A percentile compares a stretch with the other conserved stretches of the same genome.
These are phyloP conservation scores for Setaria italica DNA, from an alignment of 202 grass and related monocot genomes.

Conservation along the genomic window DNA sequence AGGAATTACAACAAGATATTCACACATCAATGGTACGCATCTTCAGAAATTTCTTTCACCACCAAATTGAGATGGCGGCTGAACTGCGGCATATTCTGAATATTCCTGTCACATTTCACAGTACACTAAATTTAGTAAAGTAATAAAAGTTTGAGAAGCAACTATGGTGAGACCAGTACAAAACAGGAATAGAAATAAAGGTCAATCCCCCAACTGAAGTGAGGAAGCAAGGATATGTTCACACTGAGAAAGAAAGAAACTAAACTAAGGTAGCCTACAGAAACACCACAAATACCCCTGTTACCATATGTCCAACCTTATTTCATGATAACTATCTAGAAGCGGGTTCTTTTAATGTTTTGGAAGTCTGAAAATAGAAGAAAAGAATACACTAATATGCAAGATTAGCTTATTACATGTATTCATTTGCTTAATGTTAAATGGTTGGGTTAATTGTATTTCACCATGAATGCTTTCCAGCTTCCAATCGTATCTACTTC, in stretches of 20 bases:
- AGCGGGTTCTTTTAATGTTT: constrained; percentile 13
- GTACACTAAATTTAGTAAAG: constrained; percentile 22
- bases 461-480: constrained; percentile 19
- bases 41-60: constrained; percentile 69
- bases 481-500: constrained; percentile 23
- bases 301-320: neutral
- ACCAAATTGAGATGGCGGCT: constrained; percentile 59
- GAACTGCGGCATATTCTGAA: constrained; percentile 54
- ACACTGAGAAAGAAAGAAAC: constrained; percentile 24
- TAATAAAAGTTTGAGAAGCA: neutral
- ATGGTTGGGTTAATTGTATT: constrained; percentile 26
- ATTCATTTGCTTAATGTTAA: constrained; percentile 36
- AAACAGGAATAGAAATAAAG: constrained; percentile 34
- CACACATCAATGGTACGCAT: constrained; percentile 37
- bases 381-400: constrained; percentile 7
- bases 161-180: neutral
- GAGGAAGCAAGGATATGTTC: neutral
- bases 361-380: constrained; percentile 11
- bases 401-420: constrained; percentile 15
- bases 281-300: constrained; percentile 22
- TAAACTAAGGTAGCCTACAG: constrained; percentile 37
- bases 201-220: constrained; percentile 23
- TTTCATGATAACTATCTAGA: constrained; percentile 19
- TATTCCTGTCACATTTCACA: constrained; percentile 60
- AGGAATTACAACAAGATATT: constrained; percentile 39